phyloP scores from a whole-genome alignment of 2,329 filamentous ascomycete species.

The Ophiostoma sp. region DNA sequence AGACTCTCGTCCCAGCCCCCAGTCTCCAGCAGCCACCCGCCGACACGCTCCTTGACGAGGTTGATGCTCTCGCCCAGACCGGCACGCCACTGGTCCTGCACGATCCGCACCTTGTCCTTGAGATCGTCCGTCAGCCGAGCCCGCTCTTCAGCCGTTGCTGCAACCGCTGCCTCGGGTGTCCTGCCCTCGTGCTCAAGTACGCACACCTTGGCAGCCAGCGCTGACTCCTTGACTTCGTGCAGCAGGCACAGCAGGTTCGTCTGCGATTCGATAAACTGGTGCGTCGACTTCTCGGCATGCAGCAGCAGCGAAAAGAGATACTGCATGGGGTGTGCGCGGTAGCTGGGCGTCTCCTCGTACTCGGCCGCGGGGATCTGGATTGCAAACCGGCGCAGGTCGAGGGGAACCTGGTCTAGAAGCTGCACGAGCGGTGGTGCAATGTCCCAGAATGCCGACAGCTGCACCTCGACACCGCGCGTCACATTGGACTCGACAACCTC shows the following conservation, averaged over 20 bases:
- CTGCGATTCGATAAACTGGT: constrained; percentile 95
- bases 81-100: constrained; percentile 86
- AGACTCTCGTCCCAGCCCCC: constrained; percentile 85
- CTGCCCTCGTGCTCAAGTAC: constrained; percentile 34
- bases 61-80: constrained; percentile 75
- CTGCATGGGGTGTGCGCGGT: constrained; percentile 75
- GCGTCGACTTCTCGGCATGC: constrained; percentile 86
- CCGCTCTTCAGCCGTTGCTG: constrained; percentile 63
- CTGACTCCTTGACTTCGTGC: constrained; percentile 81
- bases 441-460: constrained; percentile 95
- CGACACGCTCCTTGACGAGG: constrained; percentile 67
- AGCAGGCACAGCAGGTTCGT: constrained; percentile 83
- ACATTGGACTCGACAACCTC: constrained; percentile 79
- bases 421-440: constrained; percentile 78
- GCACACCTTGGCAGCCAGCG: constrained; percentile 61
- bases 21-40: constrained; percentile 64
- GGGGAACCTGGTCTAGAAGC: constrained; percentile 74
- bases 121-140: constrained; percentile 71
- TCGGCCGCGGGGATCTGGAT: constrained; percentile 75
- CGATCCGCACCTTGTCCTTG: constrained; percentile 86
- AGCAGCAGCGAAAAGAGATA: constrained; percentile 81
- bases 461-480: constrained; percentile 79
- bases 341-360: constrained; percentile 78
- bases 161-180: constrained; percentile 31
- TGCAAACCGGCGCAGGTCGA: constrained; percentile 53